phyloP scores from a whole-genome alignment of 805 yeast genomes.

The Pichia gijzeniarum region DNA sequence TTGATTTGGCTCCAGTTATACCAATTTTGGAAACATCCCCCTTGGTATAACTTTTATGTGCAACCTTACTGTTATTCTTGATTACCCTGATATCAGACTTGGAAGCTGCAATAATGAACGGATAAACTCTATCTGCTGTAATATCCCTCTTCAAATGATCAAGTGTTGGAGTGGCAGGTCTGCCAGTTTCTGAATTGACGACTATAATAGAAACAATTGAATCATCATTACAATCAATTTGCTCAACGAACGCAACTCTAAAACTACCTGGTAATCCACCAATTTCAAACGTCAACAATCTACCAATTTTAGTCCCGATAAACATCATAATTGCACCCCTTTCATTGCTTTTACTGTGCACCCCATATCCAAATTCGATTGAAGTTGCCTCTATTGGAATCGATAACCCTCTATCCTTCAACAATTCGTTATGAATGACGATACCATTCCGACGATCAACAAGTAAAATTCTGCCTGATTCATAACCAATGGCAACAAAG shows the following conservation, averaged over 20 bases:
- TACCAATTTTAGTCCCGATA: conserved; percentile 76
- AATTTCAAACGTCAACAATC: conserved; percentile 56
- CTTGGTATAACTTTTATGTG: conserved; percentile 57
- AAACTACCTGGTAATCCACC: conserved; percentile 63
- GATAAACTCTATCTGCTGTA: conserved; percentile 41
- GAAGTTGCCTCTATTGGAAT: conserved; percentile 40
- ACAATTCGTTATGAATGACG: conserved; percentile 36
- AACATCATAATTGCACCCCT: conserved; percentile 53
- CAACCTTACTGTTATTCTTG: conserved; percentile 52
- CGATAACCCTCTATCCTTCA: conserved; percentile 25
- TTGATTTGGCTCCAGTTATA: conserved; percentile 35
- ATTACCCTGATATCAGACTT: conserved; percentile 55
- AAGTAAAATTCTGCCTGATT: conserved; percentile 65
- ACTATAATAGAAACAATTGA: conserved; percentile 53
- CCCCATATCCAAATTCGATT: conserved; percentile 69
- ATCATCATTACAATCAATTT: conserved; percentile 42
- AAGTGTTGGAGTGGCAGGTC: conserved; percentile 58
- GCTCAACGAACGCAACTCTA: conserved; percentile 44
- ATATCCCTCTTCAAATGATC: conserved; percentile 44
- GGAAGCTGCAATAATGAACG: conserved; percentile 53
- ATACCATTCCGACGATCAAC: conserved; percentile 70
- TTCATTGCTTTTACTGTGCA: conserved; percentile 25
- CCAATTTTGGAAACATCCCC: conserved; percentile 44
- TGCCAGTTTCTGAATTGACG: conserved; percentile 52
- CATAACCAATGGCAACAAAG: conserved; percentile 75